A percentile compares a stretch with the other conserved stretches of the same genome.
Conservation (phyloP, 495 filamentous ascomycete species). For the Penicillium maclennaniae region DNA sequence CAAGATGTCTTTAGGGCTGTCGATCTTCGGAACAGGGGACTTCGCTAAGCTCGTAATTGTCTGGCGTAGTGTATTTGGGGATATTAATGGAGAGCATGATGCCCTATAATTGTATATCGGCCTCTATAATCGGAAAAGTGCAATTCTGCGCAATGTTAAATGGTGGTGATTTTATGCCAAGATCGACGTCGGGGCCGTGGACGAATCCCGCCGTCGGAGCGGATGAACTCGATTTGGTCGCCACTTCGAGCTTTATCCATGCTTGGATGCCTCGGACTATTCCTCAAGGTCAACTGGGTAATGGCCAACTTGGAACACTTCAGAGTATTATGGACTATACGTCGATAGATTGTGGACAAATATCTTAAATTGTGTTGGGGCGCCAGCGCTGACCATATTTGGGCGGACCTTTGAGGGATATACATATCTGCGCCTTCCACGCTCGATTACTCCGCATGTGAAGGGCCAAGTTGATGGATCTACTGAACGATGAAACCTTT, state of each 20-base stretch:
- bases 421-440: too few relatives aligned
- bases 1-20: constrained; percentile 40
- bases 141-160: background rate
- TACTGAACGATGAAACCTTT: too few relatives aligned
- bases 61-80: constrained; percentile 37
- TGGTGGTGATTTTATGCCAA: background rate
- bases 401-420: too few relatives aligned
- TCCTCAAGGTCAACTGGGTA: background rate
- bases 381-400: too few relatives aligned
- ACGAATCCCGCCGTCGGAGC: background rate
- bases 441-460: too few relatives aligned
- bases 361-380: too few relatives aligned
- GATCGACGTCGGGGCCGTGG: background rate
- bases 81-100: constrained; percentile 47
- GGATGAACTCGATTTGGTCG: background rate
- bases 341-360: too few relatives aligned
- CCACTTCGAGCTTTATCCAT: background rate
- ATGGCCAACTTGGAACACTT: background rate
- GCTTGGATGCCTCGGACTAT: background rate
- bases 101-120: too few relatives aligned
- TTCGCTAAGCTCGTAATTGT: constrained; percentile 39
- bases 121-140: background rate
- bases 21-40: constrained; percentile 23
- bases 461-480: too few relatives aligned
- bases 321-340: background rate